phyloP scores from a whole-genome alignment of 164 flowering plant species.

The Akebia trifoliata region DNA sequence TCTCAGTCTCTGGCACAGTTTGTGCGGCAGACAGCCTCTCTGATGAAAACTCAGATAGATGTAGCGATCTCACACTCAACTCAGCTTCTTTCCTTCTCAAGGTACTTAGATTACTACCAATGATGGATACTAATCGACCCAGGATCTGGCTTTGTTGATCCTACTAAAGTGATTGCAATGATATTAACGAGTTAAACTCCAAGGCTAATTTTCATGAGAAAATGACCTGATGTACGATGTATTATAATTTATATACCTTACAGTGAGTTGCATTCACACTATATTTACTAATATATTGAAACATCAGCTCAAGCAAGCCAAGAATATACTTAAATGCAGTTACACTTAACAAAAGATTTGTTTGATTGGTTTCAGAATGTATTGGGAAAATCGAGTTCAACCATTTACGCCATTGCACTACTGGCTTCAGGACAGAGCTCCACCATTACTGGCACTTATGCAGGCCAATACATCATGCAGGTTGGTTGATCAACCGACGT shows the following conservation, averaged over 20 bases:
- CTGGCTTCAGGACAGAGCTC: conserved; percentile 93
- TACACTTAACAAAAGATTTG: background rate
- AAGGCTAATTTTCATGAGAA: too few species aligned
- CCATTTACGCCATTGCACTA: conserved; percentile 59
- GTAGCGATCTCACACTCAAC: conserved; percentile 59
- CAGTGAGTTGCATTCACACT: too few species aligned
- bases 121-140: too few species aligned
- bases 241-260: too few species aligned
- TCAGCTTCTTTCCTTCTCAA: conserved; percentile 78
- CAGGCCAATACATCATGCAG: conserved; percentile 91
- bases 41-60: conserved; percentile 18
- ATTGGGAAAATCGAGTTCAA: conserved; percentile 55
- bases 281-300: too few species aligned
- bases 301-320: too few species aligned
- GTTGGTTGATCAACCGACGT: too few species aligned
- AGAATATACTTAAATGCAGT: too few species aligned
- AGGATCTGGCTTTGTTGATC: too few species aligned
- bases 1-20: conserved; percentile 68
- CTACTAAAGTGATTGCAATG: too few species aligned
- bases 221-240: too few species aligned
- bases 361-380: conserved; percentile 46
- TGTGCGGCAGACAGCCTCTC: conserved; percentile 45
- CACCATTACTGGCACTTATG: conserved; percentile 82
- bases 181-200: too few species aligned
- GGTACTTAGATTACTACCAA: conserved; percentile 30